Evolutionary conservation across 1,139 yeast genomes (phyloP).

Genomic region (Yamadazyma taylorii): DNA sequence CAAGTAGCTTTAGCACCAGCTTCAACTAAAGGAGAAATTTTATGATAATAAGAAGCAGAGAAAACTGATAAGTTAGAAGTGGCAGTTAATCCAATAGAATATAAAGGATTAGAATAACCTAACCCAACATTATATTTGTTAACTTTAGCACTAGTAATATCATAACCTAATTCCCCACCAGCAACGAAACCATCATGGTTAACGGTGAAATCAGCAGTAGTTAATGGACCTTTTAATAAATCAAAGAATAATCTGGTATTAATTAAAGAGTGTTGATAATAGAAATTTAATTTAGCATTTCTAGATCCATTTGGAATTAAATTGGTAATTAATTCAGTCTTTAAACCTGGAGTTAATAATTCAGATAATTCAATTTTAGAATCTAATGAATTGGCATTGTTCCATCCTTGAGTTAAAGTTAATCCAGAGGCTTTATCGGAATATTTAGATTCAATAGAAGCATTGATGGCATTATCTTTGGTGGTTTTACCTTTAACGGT

Average conservation of each 20-base stretch:
- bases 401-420: constrained; percentile 96
- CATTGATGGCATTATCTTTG: constrained; percentile 80
- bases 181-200: constrained; percentile 97
- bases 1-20: constrained; percentile 98
- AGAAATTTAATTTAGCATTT: constrained; percentile 88
- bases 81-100: constrained; percentile 87
- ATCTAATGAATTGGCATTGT: constrained; percentile 87
- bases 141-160: constrained; percentile 87
- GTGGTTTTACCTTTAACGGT: constrained; percentile 91
- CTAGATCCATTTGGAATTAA: constrained; percentile 86
- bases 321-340: constrained; percentile 87
- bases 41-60: constrained; percentile 98
- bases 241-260: constrained; percentile 95
- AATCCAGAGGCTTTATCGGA: constrained; percentile 92
- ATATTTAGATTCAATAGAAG: constrained; percentile 89
- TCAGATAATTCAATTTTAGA: constrained; percentile 93
- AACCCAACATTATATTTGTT: constrained; percentile 93
- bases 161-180: constrained; percentile 97
- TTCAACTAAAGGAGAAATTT: constrained; percentile 85
- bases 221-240: constrained; percentile 91
- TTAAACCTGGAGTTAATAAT: constrained; percentile 92
- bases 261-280: constrained; percentile 90
- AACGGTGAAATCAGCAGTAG: constrained; percentile 91
- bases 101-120: constrained; percentile 88
- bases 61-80: constrained; percentile 86